phyloP scores from a whole-genome alignment of 495 filamentous ascomycete species.

The Collariella sp. region DNA sequence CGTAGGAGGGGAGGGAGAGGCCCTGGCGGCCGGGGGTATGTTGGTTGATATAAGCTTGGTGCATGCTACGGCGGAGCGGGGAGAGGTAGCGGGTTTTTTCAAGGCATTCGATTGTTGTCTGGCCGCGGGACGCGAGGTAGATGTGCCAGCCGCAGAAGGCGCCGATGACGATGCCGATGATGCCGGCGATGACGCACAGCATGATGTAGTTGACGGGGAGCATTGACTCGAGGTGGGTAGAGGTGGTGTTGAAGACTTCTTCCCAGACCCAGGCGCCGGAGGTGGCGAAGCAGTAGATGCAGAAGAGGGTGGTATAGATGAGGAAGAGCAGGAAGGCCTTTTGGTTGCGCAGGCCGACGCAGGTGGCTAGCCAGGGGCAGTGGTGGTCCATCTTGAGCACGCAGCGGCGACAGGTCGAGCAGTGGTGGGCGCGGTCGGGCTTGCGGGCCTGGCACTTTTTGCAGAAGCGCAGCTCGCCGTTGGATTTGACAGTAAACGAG shows the following conservation, averaged over 20 bases:
- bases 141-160: constrained; percentile 95
- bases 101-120: constrained; percentile 90
- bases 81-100: constrained; percentile 91
- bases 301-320: constrained; percentile 82
- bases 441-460: constrained; percentile 94
- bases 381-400: constrained; percentile 99
- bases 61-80: constrained; percentile 61
- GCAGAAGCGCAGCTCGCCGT: constrained; percentile 78
- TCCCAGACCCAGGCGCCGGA: constrained; percentile 69
- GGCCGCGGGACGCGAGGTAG: constrained; percentile 62
- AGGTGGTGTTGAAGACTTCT: constrained; percentile 63
- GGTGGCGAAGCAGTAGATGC: constrained; percentile 67
- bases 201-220: constrained; percentile 89
- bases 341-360: constrained; percentile 88
- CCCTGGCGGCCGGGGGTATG: constrained; percentile 39
- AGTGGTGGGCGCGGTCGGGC: constrained; percentile 94
- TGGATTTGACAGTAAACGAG: constrained; percentile 83
- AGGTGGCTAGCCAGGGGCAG: constrained; percentile 95
- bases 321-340: constrained; percentile 92
- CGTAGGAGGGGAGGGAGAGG: constrained; percentile 53
- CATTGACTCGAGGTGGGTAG: constrained; percentile 51
- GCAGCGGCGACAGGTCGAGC: constrained; percentile 83
- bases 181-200: constrained; percentile 74
- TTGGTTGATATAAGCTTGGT: constrained; percentile 49
- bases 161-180: constrained; percentile 78